Evolutionary conservation across 1,284 basidiomycete species (phyloP), one percentile per base, ranked within the genome.

Genomic region (Rhodofomes roseus): DNA sequence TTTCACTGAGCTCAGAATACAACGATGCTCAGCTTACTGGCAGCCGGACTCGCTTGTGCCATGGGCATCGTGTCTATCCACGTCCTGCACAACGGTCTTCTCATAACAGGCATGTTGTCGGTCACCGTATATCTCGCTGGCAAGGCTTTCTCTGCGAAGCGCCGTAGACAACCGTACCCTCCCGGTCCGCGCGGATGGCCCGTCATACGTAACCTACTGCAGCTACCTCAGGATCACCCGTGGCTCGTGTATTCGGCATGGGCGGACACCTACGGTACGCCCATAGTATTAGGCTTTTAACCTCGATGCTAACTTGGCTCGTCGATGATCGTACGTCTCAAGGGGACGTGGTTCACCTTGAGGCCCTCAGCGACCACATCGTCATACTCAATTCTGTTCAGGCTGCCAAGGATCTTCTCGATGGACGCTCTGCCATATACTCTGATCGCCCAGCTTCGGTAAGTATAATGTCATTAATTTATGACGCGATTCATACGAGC

Each of bases 171-270:
- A 34, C 31, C 31, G 11, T 27, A 46, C 20, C 44, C 44, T 27
- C 86, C 86, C 58, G 86, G 87, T 29, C 86, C 86, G 55, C 81
- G 78, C 63, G 85, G 85, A 0, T 68, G 87, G 61, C 86, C 85
- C 0, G 31, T 87, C 53, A 66, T 89, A 20, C 86, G 87, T 5
- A 89, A 89, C 68, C 66, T 87, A 25, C 68, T 75, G 40, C 81
- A 89, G 68, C 73, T 89, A 56, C 79, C 80, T 1, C 58, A 78
- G 7, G 82, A 81, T 60, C 78, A 85, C 68, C 77, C 73, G 2
- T 74, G 73, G 73, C 56, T 70, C 11, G 62, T 63, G 44, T 68
- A 65, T 23, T 63, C 70, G 0, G 57, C 66, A 11, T 74, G 71
- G 71, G 65, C 65, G 0, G 64, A 64, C 27, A 58, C 62, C 36